phyloP scores from a whole-genome alignment of 2,329 filamentous ascomycete genomes.

The Sclerotinia borealis region DNA sequence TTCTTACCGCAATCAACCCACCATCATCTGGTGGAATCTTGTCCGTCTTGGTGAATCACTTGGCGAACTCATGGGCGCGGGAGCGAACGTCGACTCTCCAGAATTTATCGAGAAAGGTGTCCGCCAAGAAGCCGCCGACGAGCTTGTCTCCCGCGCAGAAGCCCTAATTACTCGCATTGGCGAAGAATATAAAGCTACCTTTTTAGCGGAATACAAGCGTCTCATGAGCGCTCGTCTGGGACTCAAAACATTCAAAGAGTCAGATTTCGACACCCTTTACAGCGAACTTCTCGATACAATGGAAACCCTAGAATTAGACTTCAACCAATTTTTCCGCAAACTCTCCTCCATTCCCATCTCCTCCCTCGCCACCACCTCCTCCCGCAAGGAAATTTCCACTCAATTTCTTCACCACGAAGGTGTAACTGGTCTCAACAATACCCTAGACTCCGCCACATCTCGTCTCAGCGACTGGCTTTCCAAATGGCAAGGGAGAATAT shows the following conservation, averaged over 20 bases:
- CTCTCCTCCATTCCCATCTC: conserved; percentile 58
- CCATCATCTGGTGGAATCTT: conserved; percentile 98
- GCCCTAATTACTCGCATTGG: conserved; percentile 72
- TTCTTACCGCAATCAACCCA: conserved; percentile 88
- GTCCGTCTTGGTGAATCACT: conserved; percentile 84
- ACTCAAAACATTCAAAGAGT: conserved; percentile 59
- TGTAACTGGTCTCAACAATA: conserved; percentile 48
- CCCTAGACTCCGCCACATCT: conserved; percentile 57
- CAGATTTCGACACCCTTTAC: conserved; percentile 75
- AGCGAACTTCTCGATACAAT: conserved; percentile 77
- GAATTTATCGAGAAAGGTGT: conserved; percentile 70
- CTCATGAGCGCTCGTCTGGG: conserved; percentile 79
- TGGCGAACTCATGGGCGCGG: conserved; percentile 81
- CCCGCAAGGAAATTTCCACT: conserved; percentile 57
- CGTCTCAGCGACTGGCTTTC: conserved; percentile 73
- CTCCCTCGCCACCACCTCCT: conserved; percentile 59
- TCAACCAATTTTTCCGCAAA: conserved; percentile 87
- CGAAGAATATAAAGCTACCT: conserved; percentile 83
- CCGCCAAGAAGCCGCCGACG: conserved; percentile 56
- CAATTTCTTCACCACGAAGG: conserved; percentile 78
- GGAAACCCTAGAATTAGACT: conserved; percentile 79
- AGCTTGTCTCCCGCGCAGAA: conserved; percentile 75
- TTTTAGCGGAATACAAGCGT: conserved; percentile 81
- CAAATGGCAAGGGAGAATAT: conserved; percentile 65
- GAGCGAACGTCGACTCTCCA: conserved; percentile 62